Evolutionary conservation across 108 stramenopile species (phyloP), one percentile per base, ranked within the genome.

Genomic region (Nitzschia palea): DNA sequence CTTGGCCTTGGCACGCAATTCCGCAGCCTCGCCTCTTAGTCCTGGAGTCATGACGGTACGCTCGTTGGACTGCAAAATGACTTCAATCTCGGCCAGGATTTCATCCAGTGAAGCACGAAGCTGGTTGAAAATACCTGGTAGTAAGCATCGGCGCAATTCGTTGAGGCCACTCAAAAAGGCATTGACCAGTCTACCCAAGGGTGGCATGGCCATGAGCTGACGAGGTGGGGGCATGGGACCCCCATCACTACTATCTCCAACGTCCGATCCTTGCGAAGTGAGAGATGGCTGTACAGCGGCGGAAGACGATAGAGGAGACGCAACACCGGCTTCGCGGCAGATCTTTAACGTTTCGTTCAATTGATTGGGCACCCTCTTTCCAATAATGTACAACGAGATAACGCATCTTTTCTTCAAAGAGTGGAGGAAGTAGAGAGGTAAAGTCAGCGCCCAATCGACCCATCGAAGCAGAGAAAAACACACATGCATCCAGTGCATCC

Each of bases 401-500:
- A 8, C 65, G 47, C 67, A 93, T 61, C 25, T 76, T 73, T 6
- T 81, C 63, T 77, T 90, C 86, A 73, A 93, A 93, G 12, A 89
- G 64, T 17, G 81, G 76, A 17, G 81, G 78, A n/a, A 90, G 62
- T 43, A 78, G 71, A 0, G 86, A 65, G 58, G 89, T 88, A 66
- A 93, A 93, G 65, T 93, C 92, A 2, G 88, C 89, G 27, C 92
- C 92, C 10, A 93, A 68, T 30, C 92, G 79, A 10, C 92, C 92
- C 92, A 93, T 90, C 30, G 82, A 83, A 26, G 75, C 71, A 8
- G 92, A 86, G 65, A 93, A 93, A 68, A 93, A 93, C 6, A 81
- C 78, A 34, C 83, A 79, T 9, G 89, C 83, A 68, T 93, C 92
- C 10, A 93, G 69, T 0, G 87, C 89, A 80, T 93, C 92, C 20